Base-by-base conservation (phyloP, 352 stramenopile species). In the Globisporangium uncinulatum region DNA sequence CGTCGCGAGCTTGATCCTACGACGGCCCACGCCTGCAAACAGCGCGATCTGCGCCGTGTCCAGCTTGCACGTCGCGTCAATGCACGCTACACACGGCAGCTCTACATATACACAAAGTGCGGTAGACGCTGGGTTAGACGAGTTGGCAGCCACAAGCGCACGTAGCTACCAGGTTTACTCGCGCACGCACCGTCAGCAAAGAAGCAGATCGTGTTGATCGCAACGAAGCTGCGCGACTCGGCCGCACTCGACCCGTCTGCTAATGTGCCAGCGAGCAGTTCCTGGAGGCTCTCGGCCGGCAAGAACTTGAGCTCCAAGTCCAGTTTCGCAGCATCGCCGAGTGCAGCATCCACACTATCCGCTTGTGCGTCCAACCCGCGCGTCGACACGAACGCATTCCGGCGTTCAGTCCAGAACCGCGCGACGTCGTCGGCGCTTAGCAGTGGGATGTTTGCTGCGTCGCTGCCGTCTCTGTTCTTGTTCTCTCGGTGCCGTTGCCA, bases 191-290 rank as follows among this genome's bases (percentile, higher is more conserved):
- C 79, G 51, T 87, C 66, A 7, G 74, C 75, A 54, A 92, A 87
- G 48, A 92, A 88, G 58, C 82, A 92, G 48, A 92, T 87, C 31
- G 66, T 71, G 60, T 92, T 92, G 45, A 87, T 66, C 3, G 74
- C 69, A n/a, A 83, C 51, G 53, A 87, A 81, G 8, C 52, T 53
- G 14, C 19, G 67, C 15, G 56, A 17, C 54, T 47, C 0, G 36
- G n/a, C n/a, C n/a, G n/a, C n/a, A n/a, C n/a, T n/a, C n/a, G n/a
- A n/a, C n/a, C n/a, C n/a, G n/a, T n/a, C n/a, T n/a, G n/a, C n/a
- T n/a, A n/a, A n/a, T n/a, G 46, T 1, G 8, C 55, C 48, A 13
- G 61, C 44, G 6, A 85, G 61, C 6, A 86, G 57, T 13, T 64
- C 50, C 29, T 70, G 59, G 11, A 86, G 65, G 1, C 69, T 68